Conservation (phyloP, 148 eudicot genomes). For the Euryodendron excelsum region DNA sequence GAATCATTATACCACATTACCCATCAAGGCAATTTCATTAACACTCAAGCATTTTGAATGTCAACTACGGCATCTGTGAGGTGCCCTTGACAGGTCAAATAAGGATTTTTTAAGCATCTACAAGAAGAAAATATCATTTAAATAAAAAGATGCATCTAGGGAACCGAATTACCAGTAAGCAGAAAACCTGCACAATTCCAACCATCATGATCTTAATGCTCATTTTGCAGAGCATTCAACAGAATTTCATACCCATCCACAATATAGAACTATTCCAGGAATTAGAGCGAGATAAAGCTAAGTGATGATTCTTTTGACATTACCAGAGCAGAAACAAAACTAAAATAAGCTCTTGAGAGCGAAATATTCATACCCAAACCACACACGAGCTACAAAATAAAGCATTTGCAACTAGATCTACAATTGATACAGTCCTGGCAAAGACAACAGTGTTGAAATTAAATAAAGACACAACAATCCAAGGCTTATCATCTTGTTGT, state of each 20-base stretch:
- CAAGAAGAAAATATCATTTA: too few species aligned
- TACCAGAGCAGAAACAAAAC: not conserved
- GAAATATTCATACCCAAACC: too few species aligned
- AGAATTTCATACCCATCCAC: not conserved
- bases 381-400: not conserved
- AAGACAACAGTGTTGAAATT: too few species aligned
- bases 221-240: too few species aligned
- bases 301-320: not conserved
- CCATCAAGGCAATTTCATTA: not conserved
- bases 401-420: not conserved
- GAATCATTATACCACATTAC: too few species aligned
- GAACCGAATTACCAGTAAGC: not conserved
- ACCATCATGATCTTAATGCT: not conserved
- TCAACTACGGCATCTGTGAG: not conserved
- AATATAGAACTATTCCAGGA: not conserved
- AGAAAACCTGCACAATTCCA: not conserved
- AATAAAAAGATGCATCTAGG: too few species aligned
- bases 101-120: not conserved
- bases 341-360: too few species aligned
- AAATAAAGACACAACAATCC: too few species aligned
- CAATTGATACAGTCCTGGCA: not conserved
- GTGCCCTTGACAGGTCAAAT: not conserved
- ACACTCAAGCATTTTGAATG: not conserved
- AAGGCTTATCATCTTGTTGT: too few species aligned
- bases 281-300: not conserved